These are phyloP conservation scores for Mycena latifolia DNA, from an alignment of 768 basidiomycete genomes.

Conservation along the genomic window DNA sequence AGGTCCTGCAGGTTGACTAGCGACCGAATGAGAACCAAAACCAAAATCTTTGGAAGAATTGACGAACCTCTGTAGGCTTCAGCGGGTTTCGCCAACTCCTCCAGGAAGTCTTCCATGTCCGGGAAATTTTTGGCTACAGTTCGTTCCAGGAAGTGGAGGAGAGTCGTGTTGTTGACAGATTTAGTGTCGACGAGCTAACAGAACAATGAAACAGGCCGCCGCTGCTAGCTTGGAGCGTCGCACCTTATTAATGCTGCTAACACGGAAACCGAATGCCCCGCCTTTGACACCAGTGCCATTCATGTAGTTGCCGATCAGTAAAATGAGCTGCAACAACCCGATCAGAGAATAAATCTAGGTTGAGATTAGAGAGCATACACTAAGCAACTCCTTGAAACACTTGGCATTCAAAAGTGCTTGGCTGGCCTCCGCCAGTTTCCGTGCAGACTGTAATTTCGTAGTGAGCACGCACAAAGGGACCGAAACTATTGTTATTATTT, in stretches of 20 bases:
- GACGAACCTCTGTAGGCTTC: conserved; percentile 90
- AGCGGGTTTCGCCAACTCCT: conserved; percentile 89
- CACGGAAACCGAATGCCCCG: conserved; percentile 96
- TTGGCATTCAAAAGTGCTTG: conserved; percentile 84
- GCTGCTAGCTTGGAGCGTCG: conserved; percentile 22
- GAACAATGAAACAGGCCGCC: conserved; percentile 16
- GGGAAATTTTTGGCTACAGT: conserved; percentile 91
- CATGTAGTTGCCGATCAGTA: conserved; percentile 98
- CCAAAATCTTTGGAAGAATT: neutral
- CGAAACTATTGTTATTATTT: neutral
- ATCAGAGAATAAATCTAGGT: neutral
- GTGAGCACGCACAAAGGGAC: conserved; percentile 16
- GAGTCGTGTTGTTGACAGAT: conserved; percentile 92
- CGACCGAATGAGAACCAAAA: conserved; percentile 24
- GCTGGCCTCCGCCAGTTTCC: conserved; percentile 86
- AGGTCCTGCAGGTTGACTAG: conserved; percentile 90
- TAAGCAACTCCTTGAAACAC: conserved; percentile 91
- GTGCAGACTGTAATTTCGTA: conserved; percentile 69
- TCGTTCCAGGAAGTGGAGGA: conserved; percentile 94
- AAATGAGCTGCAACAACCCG: conserved; percentile 72
- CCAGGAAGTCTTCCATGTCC: conserved; percentile 87
- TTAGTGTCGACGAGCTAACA: conserved; percentile 95
- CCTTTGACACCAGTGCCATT: conserved; percentile 97
- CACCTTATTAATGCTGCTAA: conserved; percentile 98
- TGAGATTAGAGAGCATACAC: conserved; percentile 59